phyloP scores from a whole-genome alignment of 2,329 filamentous ascomycete genomes.

The Tolypocladium endophyticum region DNA sequence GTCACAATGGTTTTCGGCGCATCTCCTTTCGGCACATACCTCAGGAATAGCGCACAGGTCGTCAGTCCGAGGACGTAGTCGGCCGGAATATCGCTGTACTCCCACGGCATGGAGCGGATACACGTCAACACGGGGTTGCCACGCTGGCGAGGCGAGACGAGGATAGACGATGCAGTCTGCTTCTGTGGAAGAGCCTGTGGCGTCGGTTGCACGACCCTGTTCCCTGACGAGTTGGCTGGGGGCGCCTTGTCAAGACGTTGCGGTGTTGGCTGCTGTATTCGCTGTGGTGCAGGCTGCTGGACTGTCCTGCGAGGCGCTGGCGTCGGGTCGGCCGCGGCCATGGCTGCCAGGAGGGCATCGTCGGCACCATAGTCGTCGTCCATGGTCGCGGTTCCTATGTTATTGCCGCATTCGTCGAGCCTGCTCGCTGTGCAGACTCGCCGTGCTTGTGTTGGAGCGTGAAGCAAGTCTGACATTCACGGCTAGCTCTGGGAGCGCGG shows the following conservation, averaged over 20 bases:
- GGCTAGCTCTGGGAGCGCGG: neutral
- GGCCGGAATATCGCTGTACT: constrained; percentile 92
- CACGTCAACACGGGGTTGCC: constrained; percentile 85
- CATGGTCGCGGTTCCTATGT: constrained; percentile 16
- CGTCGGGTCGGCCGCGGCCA: constrained; percentile 36
- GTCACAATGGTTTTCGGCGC: neutral
- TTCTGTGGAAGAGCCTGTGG: constrained; percentile 69
- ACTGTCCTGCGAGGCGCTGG: constrained; percentile 14
- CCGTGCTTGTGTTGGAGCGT: neutral
- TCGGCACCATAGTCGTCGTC: constrained; percentile 49
- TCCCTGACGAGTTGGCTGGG: constrained; percentile 24
- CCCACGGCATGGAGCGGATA: constrained; percentile 79
- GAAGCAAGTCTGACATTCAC: neutral
- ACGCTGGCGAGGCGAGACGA: constrained; percentile 86
- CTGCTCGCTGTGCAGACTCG: neutral
- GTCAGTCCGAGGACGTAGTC: constrained; percentile 84
- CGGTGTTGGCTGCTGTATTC: constrained; percentile 36
- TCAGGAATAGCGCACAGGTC: constrained; percentile 86
- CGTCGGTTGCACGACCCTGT: constrained; percentile 72
- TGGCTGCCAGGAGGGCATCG: constrained; percentile 43
- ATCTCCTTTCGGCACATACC: constrained; percentile 16
- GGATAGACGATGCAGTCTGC: constrained; percentile 61
- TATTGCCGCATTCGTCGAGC: neutral
- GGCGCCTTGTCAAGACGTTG: constrained; percentile 45
- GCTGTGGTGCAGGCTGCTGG: constrained; percentile 31